A percentile compares a stretch with the other conserved stretches of the same genome.
Evolutionary conservation across 805 yeast species (phyloP).

Genomic region (Myxozyma sirexii): DNA sequence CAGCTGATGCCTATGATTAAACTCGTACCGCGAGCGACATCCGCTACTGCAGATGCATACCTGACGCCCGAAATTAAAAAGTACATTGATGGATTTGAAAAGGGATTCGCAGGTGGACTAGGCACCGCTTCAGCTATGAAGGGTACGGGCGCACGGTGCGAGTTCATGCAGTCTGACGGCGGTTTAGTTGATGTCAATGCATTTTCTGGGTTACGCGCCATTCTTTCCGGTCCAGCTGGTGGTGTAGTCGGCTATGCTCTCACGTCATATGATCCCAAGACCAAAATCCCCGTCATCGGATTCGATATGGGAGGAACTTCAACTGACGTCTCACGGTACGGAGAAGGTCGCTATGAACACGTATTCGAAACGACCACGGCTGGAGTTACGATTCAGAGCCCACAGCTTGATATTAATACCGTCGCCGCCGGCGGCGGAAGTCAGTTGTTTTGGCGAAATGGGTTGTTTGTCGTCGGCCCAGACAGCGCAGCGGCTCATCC

Average conservation of each 20-base stretch:
- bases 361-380: conserved; percentile 84
- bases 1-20: conserved; percentile 79
- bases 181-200: conserved; percentile 83
- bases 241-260: conserved; percentile 93
- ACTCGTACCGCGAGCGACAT: conserved; percentile 71
- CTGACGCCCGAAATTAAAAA: conserved; percentile 75
- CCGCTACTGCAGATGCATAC: conserved; percentile 81
- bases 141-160: conserved; percentile 49
- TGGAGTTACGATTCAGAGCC: conserved; percentile 80
- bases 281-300: conserved; percentile 67
- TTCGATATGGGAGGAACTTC: conserved; percentile 94
- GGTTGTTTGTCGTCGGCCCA: conserved; percentile 80
- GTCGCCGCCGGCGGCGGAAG: conserved; percentile 90
- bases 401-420: conserved; percentile 78
- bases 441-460: conserved; percentile 65
- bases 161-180: conserved; percentile 97
- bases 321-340: conserved; percentile 78
- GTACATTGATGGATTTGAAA: conserved; percentile 62
- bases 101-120: conserved; percentile 60
- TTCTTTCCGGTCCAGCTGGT: conserved; percentile 96
- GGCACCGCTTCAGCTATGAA: conserved; percentile 39
- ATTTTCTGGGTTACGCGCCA: conserved; percentile 86
- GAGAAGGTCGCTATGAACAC: conserved; percentile 69
- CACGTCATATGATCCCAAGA: conserved; percentile 67
- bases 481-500: conserved; percentile 88